A percentile compares a stretch with the other conserved stretches of the same genome.
Evolutionary conservation across 805 yeast species (phyloP).

Genomic region (Suhomyces faveliae): DNA sequence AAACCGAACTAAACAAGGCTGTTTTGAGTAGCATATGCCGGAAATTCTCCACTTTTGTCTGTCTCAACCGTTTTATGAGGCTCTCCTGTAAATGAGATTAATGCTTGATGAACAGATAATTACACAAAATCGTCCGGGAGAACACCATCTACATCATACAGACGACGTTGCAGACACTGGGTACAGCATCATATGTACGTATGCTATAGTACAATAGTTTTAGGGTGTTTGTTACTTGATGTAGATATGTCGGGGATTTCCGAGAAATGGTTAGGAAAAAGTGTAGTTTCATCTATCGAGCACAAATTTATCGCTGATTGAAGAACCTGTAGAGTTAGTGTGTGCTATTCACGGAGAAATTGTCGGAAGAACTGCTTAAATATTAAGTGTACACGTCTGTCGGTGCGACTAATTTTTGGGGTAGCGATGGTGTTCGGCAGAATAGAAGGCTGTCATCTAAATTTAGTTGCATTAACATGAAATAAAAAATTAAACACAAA

Average conservation of each 20-base stretch:
- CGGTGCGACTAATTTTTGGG: neutral
- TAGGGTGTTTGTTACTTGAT: no score
- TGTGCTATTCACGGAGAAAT: neutral
- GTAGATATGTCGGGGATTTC: no score
- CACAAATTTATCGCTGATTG: no score
- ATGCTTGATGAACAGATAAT: no score
- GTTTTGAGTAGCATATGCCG: neutral
- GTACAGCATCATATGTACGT: no score
- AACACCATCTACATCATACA: neutral
- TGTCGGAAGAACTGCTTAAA: neutral
- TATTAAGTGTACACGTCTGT: neutral
- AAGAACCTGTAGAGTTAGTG: neutral
- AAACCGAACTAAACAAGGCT: neutral
- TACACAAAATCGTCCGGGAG: neutral
- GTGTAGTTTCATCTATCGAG: no score
- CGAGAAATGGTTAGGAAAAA: no score
- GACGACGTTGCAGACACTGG: no score
- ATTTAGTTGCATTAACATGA: neutral
- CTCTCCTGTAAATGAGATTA: neutral
- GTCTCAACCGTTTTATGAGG: neutral
- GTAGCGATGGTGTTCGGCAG: neutral
- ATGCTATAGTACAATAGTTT: no score
- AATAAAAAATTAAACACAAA: neutral
- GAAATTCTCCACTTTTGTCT: neutral
- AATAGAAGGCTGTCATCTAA: neutral